phyloP scores from a whole-genome alignment of 2,329 filamentous ascomycete genomes.

The Nectriaceae sp. region DNA sequence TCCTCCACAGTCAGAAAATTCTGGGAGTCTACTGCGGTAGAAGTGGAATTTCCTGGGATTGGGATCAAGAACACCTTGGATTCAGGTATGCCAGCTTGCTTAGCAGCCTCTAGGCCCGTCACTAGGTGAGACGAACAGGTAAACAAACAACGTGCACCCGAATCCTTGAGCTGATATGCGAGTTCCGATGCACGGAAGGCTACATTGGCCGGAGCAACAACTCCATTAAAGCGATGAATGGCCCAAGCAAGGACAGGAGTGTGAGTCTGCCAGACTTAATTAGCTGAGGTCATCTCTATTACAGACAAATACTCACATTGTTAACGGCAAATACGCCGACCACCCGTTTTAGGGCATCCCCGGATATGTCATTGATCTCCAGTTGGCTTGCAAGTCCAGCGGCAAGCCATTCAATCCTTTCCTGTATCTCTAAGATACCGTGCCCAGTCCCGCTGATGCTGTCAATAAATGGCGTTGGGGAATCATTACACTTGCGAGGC shows the following conservation, averaged over 20 bases:
- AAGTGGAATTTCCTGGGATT: constrained; percentile 51
- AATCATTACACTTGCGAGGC: too few species aligned
- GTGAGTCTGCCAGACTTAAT: constrained; percentile 55
- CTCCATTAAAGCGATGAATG: constrained; percentile 70
- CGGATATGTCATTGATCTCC: constrained; percentile 66
- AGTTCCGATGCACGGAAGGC: constrained; percentile 70
- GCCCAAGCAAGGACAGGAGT: constrained; percentile 76
- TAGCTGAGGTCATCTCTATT: not conserved
- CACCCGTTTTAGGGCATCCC: constrained; percentile 83
- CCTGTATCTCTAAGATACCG: constrained; percentile 61
- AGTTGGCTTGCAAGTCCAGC: constrained; percentile 70
- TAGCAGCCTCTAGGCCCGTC: constrained; percentile 64
- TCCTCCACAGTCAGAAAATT: constrained; percentile 67
- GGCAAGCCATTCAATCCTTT: constrained; percentile 68
- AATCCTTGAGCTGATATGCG: constrained; percentile 70
- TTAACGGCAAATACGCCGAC: constrained; percentile 76
- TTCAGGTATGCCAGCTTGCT: constrained; percentile 61
- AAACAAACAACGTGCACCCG: constrained; percentile 70
- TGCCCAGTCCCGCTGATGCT: constrained; percentile 71
- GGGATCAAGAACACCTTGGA: constrained; percentile 64
- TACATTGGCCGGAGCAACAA: constrained; percentile 74
- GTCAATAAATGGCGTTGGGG: constrained; percentile 77
- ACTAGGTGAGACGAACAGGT: constrained; percentile 68
- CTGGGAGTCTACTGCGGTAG: constrained; percentile 44
- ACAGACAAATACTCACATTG: constrained; percentile 50